Evolutionary conservation across 192 early-diverging fungal species (phyloP), one percentile per base, ranked within the genome.

Genomic region (Gonapodya prolifera): DNA sequence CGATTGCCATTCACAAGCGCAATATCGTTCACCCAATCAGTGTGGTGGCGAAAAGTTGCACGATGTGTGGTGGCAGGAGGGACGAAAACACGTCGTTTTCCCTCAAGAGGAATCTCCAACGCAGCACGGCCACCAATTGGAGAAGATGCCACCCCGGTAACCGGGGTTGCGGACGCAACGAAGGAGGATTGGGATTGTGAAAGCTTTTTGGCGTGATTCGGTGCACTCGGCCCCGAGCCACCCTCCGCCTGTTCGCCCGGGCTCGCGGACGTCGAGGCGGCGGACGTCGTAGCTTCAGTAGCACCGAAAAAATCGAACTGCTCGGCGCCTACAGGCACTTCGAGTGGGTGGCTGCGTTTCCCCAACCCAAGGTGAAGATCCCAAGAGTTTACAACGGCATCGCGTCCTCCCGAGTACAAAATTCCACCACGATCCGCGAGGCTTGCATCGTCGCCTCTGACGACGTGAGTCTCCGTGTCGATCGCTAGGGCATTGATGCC

Each of bases 1-100:
- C 86, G 85, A 75, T 87, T 87, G 61, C 87, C 79, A 75, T 93
- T 86, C 75, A 88, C 90, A 17, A 94, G 84, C 29, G 89, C 89
- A 69, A 99, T 87, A 76, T 97, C 97, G 82, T 98, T 99, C 2
- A 99, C 91, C 97, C 97, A 99, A 83, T 98, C 96, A 2, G 90
- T 92, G 79, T 99, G 97, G 73, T 92, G 87, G 79, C 92, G 87
- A 75, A 86, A 92, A 32, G 88, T 89, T 23, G 85, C 86, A 16
- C 89, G 82, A 78, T 89, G 89, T 0, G 90, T 89, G 1, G 95
- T 87, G 69, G 32, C 45, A 23, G 45, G 45, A 61, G 45, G 45
- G 45, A 23, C 30, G 35, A 17, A 69, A 1, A 76, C 69, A 76
- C 69, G 30, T 69, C 35, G 30, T 29, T 69, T 1, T 2, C 30